phyloP scores from a whole-genome alignment of 176 grass and related monocot species.

The Oryza australiensis region DNA sequence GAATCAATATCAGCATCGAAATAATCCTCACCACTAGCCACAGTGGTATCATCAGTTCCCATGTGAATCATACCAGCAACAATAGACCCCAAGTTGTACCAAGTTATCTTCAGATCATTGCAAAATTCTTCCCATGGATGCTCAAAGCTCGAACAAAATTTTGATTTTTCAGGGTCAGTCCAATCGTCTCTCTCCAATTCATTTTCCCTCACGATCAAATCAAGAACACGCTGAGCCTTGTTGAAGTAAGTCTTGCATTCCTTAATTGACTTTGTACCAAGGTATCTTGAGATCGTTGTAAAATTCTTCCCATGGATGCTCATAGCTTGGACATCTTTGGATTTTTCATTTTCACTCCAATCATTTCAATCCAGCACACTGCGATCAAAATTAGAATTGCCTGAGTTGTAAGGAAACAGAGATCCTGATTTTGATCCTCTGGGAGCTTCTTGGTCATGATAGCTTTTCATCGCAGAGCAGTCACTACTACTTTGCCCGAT shows the following conservation, averaged over 20 bases:
- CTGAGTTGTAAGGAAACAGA: conserved; percentile 8
- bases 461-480: background rate
- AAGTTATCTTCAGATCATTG: conserved; percentile 37
- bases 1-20: conserved; percentile 49
- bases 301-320: conserved; percentile 55
- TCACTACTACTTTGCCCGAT: conserved; percentile 2
- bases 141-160: conserved; percentile 50
- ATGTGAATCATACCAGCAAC: background rate
- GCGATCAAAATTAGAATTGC: conserved; percentile 42
- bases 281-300: conserved; percentile 36
- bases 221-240: conserved; percentile 52
- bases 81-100: conserved; percentile 8
- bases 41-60: conserved; percentile 1
- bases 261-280: conserved; percentile 52
- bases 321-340: conserved; percentile 43
- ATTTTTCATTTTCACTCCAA: conserved; percentile 57
- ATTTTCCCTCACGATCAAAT: conserved; percentile 8
- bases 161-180: conserved; percentile 49
- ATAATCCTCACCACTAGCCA: conserved; percentile 33
- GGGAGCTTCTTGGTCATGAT: conserved; percentile 17
- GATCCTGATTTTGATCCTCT: background rate
- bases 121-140: conserved; percentile 53
- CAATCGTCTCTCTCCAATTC: conserved; percentile 46
- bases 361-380: conserved; percentile 41
- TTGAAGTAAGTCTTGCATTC: conserved; percentile 60